Evolutionary conservation across 495 filamentous ascomycete genomes (phyloP), one percentile per base, ranked within the genome.

Genomic region (Friedmanniomyces simplex): DNA sequence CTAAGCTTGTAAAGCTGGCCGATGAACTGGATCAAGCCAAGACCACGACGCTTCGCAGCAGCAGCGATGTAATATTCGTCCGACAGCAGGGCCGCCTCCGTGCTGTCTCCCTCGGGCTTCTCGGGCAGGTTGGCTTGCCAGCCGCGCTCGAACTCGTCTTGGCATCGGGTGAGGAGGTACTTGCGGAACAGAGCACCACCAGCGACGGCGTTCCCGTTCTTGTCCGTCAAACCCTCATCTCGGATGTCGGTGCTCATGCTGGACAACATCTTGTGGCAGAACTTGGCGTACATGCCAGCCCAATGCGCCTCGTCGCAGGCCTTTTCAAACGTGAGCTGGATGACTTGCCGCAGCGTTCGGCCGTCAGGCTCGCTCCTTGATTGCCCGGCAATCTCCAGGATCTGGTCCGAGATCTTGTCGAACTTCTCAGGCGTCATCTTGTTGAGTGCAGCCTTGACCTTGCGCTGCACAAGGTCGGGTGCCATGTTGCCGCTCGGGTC

Each of bases 381-480:
- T 67, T 99, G 93, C 11, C 80, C 84, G 34, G 91, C 89, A 65
- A 99, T 97, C 37, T 84, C 80, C 25, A 97, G 79, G 53, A 99
- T 95, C 71, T 97, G 90, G 50, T 87, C 84, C 20, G 93, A 77
- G 57, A 99, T 96, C 76, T 85, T 89, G 63, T 96, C 90, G 69
- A 99, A 99, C 65, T 96, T 97, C 74, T 97, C 93, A 0, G 93
- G 93, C 0, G 93, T 96, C 94, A 99, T 97, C 85, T 97, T 97
- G 81, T 99, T 97, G 63, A 99, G 75, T 48, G 86, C 87, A 54
- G 89, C 87, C 82, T 99, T 99, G 67, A 97, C 94, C 82, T 97
- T 99, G 61, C 93, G 84, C 73, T 99, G 93, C 62, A 99, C 93
- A 73, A 93, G 82, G 59, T 91, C 89, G 18, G 93, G 94, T 57